Conservation (phyloP, 1,284 basidiomycete species). For the Cryptococcus sp. region DNA sequence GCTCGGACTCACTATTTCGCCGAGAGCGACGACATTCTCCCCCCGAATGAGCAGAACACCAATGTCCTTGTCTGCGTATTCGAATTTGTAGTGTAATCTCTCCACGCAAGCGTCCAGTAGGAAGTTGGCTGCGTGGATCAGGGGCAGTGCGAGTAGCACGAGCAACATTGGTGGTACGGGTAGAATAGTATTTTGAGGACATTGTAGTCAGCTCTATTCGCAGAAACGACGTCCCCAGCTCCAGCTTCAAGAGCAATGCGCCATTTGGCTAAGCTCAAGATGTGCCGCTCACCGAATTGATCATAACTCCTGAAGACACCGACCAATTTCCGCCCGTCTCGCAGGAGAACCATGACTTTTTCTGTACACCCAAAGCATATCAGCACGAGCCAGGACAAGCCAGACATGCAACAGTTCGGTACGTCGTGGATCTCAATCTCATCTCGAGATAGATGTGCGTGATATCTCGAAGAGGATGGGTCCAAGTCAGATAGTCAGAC, state of each 20-base stretch:
- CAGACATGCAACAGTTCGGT: background rate
- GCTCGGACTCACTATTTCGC: slow-evolving; percentile 80
- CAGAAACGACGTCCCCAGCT: too few species aligned
- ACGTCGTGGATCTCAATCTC: background rate
- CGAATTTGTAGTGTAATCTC: slow-evolving; percentile 47
- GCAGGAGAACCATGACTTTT: slow-evolving; percentile 95
- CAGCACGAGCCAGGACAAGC: background rate
- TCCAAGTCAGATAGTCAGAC: background rate
- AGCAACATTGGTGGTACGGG: too few species aligned
- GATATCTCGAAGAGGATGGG: background rate
- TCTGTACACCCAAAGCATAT: slow-evolving; percentile 59
- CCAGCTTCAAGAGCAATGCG: background rate
- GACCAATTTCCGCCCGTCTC: slow-evolving; percentile 94
- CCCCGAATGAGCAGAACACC: slow-evolving; percentile 87
- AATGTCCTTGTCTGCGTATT: slow-evolving; percentile 49
- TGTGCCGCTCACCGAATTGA: slow-evolving; percentile 82
- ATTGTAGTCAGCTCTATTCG: too few species aligned
- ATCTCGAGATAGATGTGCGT: background rate
- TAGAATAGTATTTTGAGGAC: too few species aligned
- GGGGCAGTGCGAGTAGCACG: background rate
- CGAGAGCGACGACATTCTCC: slow-evolving; percentile 96
- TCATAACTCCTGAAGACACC: slow-evolving; percentile 97
- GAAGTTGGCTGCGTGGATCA: slow-evolving; percentile 74
- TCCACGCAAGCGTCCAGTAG: slow-evolving; percentile 81
- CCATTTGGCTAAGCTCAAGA: background rate